Base-by-base conservation (phyloP, 345 rosid species). In the Raphanus sativus region DNA sequence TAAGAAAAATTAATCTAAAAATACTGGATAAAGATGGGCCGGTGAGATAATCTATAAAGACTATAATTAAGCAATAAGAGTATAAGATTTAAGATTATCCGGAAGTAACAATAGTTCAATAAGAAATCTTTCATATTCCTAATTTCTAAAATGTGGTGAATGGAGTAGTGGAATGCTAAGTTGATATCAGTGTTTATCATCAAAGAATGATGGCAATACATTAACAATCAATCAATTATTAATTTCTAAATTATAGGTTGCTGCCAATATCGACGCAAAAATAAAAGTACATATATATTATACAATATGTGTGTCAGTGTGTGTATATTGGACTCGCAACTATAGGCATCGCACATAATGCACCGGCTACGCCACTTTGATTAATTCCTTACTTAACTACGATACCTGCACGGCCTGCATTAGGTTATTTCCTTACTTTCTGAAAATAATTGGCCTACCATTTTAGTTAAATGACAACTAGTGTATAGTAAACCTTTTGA, bases 291-390 rank as follows among this genome's bases (percentile, higher is more conserved):
- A 6, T 24, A 24, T 12, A 40, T 24, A 60, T 0, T 5, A 61
- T 13, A 12, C 48, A 40, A 42, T 42, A 42, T 42, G 48, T 30
- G 33, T 13, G 12, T 21, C 21, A 21, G 21, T 21, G 21, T 30
- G 10, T 33, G n/a, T 33, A 8, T 63, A 16, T 32, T 63, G 48
- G 50, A 64, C 16, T 40, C 7, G 56, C 34, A 12, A 38, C 69
- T 28, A 48, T 28, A 69, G 48, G 56, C n/a, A 48, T 48, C 16
- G 15, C 52, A 48, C 55, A 38, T 65, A 11, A 58, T 56, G 58
- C 56, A 52, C 77, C 77, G 63, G 69, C 69, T 54, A 55, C 69
- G 77, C 16, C 69, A 74, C 77, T 74, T 34, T 29, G 54, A 54
- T 34, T 24, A 65, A 8, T 62, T 55, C 65, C 30, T 74, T 73